Percentiles rank a stretch among this genome's conserved stretches.
Conservation (phyloP, 345 rosid species). For the Raphanus raphanistrum region DNA sequence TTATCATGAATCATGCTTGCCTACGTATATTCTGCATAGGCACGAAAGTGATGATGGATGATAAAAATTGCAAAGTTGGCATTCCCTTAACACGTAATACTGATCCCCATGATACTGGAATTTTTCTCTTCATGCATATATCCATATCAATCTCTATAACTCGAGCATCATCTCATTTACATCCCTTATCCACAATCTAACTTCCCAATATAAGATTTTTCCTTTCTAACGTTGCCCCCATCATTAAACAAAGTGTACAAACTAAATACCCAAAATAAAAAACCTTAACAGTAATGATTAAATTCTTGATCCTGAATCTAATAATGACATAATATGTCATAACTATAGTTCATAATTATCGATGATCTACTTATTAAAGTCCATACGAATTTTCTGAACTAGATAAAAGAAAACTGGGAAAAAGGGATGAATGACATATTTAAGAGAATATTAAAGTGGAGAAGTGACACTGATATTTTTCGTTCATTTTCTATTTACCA, state of each 20-base stretch:
- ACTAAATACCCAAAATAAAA: not conserved
- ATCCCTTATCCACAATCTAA: conserved; percentile 34
- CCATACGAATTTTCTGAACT: not conserved
- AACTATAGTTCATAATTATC: not conserved
- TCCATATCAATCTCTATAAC: conserved; percentile 8
- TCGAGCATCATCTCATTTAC: conserved; percentile 26
- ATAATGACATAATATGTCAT: not conserved
- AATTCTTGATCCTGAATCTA: not conserved
- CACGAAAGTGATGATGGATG: conserved; percentile 17
- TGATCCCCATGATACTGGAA: conserved; percentile 26
- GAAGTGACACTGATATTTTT: not conserved
- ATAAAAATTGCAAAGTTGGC: conserved; percentile 36
- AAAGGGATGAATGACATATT: not conserved
- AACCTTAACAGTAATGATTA: not conserved
- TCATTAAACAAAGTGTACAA: not conserved
- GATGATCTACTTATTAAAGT: not conserved
- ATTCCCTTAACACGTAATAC: conserved; percentile 38
- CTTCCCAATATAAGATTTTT: conserved; percentile 9
- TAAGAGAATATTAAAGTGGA: not conserved
- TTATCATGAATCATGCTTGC: conserved; percentile 3
- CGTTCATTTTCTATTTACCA: not conserved
- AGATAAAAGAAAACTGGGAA: not conserved
- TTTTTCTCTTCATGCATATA: conserved; percentile 29
- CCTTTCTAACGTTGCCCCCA: conserved; percentile 8
- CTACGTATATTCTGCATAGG: not conserved